A percentile compares a stretch with the other conserved stretches of the same genome.
Conservation (phyloP, 805 yeast species). For the Starmerella stigmatis region DNA sequence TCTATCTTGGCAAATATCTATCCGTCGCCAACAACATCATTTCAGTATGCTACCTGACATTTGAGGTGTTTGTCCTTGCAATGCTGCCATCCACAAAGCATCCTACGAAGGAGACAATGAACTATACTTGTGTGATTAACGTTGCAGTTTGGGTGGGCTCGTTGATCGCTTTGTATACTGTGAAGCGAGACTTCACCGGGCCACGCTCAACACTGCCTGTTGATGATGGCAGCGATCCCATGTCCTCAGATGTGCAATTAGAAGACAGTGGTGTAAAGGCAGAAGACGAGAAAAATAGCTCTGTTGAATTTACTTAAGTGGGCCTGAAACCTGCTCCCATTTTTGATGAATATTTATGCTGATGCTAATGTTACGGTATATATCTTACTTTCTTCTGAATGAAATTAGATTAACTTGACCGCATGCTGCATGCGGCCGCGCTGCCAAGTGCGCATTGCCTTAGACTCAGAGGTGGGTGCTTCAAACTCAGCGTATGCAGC, state of each 20-base stretch:
- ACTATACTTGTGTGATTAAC: conserved; percentile 57
- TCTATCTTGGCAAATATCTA: conserved; percentile 44
- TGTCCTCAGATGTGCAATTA: too few relatives aligned
- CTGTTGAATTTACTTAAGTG: not conserved
- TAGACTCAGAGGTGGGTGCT: conserved; percentile 15
- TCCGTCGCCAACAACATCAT: conserved; percentile 39
- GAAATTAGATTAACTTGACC: conserved; percentile 15
- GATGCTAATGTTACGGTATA: too few relatives aligned
- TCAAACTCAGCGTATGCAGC: conserved; percentile 24
- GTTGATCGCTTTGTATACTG: not conserved
- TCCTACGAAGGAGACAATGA: conserved; percentile 40
- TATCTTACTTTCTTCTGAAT: too few relatives aligned
- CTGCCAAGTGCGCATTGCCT: conserved; percentile 19
- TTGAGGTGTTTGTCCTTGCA: conserved; percentile 41
- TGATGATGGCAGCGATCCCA: conserved; percentile 1
- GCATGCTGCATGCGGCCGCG: conserved; percentile 19
- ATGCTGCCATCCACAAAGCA: conserved; percentile 51
- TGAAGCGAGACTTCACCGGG: conserved; percentile 4
- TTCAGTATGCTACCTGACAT: conserved; percentile 42
- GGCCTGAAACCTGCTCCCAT: too few relatives aligned
- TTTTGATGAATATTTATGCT: too few relatives aligned
- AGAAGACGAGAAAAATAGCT: too few relatives aligned
- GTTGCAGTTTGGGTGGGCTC: conserved; percentile 44
- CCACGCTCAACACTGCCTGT: not conserved
- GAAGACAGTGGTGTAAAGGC: too few relatives aligned